phyloP scores from a whole-genome alignment of 768 basidiomycete genomes.

The Hydnum rufescens region DNA sequence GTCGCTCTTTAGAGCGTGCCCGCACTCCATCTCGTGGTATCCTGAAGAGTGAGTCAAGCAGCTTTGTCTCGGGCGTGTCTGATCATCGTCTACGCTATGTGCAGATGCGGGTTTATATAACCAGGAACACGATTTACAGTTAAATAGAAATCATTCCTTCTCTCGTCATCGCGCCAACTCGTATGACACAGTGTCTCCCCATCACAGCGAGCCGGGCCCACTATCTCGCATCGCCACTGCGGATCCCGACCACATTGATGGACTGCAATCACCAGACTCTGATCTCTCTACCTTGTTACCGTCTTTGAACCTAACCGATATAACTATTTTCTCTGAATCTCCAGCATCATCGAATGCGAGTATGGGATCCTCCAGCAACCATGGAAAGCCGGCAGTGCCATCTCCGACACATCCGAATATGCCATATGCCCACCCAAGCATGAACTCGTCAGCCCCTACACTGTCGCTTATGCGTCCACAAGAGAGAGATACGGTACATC shows the following conservation, averaged over 20 bases:
- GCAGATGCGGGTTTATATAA: constrained; percentile 49
- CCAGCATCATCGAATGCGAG: background rate
- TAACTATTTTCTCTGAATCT: constrained; percentile 4
- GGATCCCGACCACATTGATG: constrained; percentile 74
- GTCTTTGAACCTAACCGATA: constrained; percentile 11
- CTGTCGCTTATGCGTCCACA: constrained; percentile 33
- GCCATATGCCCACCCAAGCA: constrained; percentile 58
- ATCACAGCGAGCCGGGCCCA: constrained; percentile 41
- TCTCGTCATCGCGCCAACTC: constrained; percentile 53
- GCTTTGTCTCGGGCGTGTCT: background rate
- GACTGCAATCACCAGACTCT: constrained; percentile 32
- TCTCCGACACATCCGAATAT: constrained; percentile 12
- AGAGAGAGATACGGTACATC: constrained; percentile 28
- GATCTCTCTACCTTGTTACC: constrained; percentile 13
- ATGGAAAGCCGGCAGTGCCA: background rate
- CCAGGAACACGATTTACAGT: constrained; percentile 39
- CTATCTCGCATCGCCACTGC: constrained; percentile 66
- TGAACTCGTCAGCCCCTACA: constrained; percentile 80
- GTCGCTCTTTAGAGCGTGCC: constrained; percentile 49
- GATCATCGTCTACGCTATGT: background rate
- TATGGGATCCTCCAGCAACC: constrained; percentile 5
- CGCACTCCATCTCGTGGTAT: constrained; percentile 63
- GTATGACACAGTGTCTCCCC: constrained; percentile 36
- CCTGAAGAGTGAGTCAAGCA: constrained; percentile 49
- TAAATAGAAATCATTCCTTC: constrained; percentile 21